phyloP scores from a whole-genome alignment of 2,329 filamentous ascomycete genomes.

The Graphium sp. region DNA sequence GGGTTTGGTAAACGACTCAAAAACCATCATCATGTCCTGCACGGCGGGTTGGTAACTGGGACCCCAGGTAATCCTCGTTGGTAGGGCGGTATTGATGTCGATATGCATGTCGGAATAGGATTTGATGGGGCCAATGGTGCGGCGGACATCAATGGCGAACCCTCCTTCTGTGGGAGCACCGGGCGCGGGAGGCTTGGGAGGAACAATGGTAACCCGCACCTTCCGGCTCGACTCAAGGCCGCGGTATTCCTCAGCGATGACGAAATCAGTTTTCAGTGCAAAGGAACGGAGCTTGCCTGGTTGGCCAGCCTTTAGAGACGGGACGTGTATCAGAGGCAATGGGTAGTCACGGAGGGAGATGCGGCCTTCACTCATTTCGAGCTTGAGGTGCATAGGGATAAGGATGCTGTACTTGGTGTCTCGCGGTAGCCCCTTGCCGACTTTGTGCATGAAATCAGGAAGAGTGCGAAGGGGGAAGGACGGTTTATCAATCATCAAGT shows the following conservation, averaged over 20 bases:
- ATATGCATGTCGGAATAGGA: conserved; percentile 86
- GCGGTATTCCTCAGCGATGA: conserved; percentile 86
- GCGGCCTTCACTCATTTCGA: conserved; percentile 80
- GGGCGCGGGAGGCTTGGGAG: conserved; percentile 44
- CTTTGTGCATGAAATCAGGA: conserved; percentile 66
- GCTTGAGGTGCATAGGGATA: conserved; percentile 73
- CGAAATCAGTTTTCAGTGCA: conserved; percentile 77
- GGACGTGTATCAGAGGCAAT: conserved; percentile 78
- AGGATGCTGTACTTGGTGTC: conserved; percentile 84
- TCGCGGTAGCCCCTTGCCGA: conserved; percentile 92
- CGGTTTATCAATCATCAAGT: conserved; percentile 78
- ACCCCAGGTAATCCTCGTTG: conserved; percentile 91
- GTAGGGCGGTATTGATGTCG: conserved; percentile 82
- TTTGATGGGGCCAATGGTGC: conserved; percentile 89
- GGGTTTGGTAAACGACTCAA: conserved; percentile 94
- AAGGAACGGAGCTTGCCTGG: conserved; percentile 66
- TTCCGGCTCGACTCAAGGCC: conserved; percentile 64
- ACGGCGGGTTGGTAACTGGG: conserved; percentile 95
- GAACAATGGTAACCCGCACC: conserved; percentile 71
- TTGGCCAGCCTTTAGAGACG: conserved; percentile 63
- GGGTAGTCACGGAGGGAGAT: conserved; percentile 88
- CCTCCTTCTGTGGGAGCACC: conserved; percentile 38
- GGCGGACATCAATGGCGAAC: conserved; percentile 72
- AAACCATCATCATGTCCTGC: conserved; percentile 99
- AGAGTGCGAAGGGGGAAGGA: conserved; percentile 73